phyloP scores from a whole-genome alignment of 2,329 filamentous ascomycete genomes.

The Botrytis paeoniae region DNA sequence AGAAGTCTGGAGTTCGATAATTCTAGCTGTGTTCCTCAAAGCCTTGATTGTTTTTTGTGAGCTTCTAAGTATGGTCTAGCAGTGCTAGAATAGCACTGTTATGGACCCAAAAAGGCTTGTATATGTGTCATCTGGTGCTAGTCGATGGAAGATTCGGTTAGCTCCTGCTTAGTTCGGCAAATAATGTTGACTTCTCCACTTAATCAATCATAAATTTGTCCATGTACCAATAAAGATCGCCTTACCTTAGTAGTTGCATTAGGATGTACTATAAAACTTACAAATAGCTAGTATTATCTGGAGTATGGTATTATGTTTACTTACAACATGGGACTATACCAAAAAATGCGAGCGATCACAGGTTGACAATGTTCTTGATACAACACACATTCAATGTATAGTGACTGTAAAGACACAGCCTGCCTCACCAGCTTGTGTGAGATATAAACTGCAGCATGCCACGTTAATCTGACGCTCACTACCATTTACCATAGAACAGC shows the following conservation, averaged over 20 bases:
- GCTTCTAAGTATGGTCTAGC: background rate
- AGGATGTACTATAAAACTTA: no score
- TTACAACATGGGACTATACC: background rate
- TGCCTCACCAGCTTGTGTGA: background rate
- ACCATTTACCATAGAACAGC: background rate
- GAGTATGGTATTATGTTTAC: background rate
- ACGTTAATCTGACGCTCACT: background rate
- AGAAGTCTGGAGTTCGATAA: background rate
- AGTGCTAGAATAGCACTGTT: no score
- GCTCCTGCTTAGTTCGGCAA: background rate
- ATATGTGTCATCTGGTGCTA: background rate
- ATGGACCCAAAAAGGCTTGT: background rate
- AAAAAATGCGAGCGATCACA: background rate
- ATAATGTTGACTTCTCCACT: background rate
- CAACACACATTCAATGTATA: background rate
- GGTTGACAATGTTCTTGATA: background rate
- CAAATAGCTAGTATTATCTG: background rate
- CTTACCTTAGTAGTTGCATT: background rate
- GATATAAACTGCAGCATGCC: background rate
- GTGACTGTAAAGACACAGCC: background rate
- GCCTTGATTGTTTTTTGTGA: background rate
- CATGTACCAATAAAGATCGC: background rate
- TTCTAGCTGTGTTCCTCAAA: background rate
- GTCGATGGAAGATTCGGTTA: background rate
- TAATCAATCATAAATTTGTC: background rate